Base-by-base conservation (phyloP, 495 filamentous ascomycete genomes). In the Hypoxylon subgilvum region DNA sequence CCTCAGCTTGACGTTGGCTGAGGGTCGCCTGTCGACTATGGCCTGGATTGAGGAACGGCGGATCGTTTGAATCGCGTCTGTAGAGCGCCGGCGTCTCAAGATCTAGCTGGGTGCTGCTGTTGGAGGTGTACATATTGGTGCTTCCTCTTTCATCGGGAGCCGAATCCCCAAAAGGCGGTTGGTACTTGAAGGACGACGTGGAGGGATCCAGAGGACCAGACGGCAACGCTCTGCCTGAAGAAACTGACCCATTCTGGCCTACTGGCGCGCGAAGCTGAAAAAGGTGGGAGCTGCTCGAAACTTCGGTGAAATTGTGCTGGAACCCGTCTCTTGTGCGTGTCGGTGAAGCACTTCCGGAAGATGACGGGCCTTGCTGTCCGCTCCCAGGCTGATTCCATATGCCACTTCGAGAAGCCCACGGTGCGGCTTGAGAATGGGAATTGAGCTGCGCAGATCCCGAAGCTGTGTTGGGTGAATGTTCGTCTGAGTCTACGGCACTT, bases 401-500 rank as follows among this genome's bases (percentile, higher is more conserved):
- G 31, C 39, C 40, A 7, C 35, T 27, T 40, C 47, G 61, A 16
- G 48, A 31, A 22, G 4, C 22, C 67, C 67, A 69, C 5, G 57
- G 19, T 17, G 21, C 45, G 6, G 57, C 27, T 43, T 65, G 61
- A 12, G 57, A 39, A 27, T 47, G 43, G 18, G 45, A 13, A 16
- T 67, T 69, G 21, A 61, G 22, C 28, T 65, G 64, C 10, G 57
- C 54, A 25, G 65, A 60, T 19, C 57, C 51, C 8, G 67, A 55
- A 12, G 51, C 14, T 16, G 64, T 46, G 35, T 49, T 65, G 18
- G 69, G 54, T n/a, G 73, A 74, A 5, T 56, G 48, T 19, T 77
- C 71, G 17, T 71, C 74, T 6, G 70, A 65, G 32, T 71, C 75
- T 76, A 43, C 16, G 41, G 43, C 7, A 17, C 7, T 17, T 25